A percentile compares a stretch with the other conserved stretches of the same genome.
phyloP scores from a whole-genome alignment of 148 eudicot species.

The Amaranthus cruentus region DNA sequence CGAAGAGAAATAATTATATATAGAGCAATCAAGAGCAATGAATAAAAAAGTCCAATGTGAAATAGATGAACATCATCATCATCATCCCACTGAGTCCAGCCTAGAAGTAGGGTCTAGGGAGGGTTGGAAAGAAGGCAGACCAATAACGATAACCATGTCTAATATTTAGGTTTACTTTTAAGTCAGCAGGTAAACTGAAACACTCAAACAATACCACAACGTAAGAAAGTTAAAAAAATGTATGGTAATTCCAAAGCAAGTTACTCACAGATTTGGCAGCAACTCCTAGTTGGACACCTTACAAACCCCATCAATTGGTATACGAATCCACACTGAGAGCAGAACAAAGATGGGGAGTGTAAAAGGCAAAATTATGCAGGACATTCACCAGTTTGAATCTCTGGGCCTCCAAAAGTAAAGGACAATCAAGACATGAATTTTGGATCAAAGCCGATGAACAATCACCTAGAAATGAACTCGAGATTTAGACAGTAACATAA shows the following conservation, averaged over 20 bases:
- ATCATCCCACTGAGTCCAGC: too few species aligned
- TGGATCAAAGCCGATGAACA: slow-evolving; percentile 4
- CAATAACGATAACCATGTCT: neutral
- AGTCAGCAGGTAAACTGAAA: neutral
- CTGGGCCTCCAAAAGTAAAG: slow-evolving; percentile 28
- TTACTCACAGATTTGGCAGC: slow-evolving; percentile 42
- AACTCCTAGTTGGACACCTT: slow-evolving; percentile 39
- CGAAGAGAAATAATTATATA: neutral
- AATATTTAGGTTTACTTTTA: neutral
- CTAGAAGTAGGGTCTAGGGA: too few species aligned
- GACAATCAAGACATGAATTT: slow-evolving; percentile 5
- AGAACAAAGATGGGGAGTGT: slow-evolving; percentile 34
- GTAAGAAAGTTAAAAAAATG: neutral
- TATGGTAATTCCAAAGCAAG: neutral
- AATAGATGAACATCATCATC: neutral
- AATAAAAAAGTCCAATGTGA: neutral
- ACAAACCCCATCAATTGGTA: slow-evolving; percentile 43
- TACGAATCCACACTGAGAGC: slow-evolving; percentile 30
- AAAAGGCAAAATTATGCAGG: slow-evolving; percentile 33
- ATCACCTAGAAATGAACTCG: neutral
- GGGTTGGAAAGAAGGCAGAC: too few species aligned
- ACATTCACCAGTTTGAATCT: slow-evolving; percentile 35
- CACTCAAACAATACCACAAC: neutral
- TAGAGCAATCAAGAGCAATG: too few species aligned
- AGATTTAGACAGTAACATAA: neutral